phyloP scores from a whole-genome alignment of 805 yeast species.

The Henningerozyma blattae region DNA sequence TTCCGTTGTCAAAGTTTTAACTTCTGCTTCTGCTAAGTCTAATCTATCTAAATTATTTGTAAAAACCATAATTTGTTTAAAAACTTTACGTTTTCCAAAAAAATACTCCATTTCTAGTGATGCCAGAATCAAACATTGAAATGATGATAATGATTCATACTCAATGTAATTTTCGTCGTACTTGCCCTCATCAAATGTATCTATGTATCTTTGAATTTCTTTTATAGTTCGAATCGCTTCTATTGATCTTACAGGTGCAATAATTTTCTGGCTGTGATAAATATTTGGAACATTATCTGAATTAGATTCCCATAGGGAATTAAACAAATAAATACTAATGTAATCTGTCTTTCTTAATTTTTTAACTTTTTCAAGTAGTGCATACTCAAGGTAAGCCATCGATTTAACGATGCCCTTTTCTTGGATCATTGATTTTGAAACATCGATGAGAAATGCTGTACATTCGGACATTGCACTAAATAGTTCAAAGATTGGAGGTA shows the following conservation, averaged over 20 bases:
- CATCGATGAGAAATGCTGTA: constrained; percentile 19
- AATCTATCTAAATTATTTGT: constrained; percentile 17
- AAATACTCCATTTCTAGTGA: constrained; percentile 14
- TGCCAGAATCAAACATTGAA: constrained; percentile 14
- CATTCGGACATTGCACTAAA: constrained; percentile 12
- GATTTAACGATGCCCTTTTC: constrained; percentile 8
- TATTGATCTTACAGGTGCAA: constrained; percentile 14
- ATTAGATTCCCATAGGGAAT: constrained; percentile 9
- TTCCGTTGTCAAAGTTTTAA: constrained; percentile 13
- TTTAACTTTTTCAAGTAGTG: constrained; percentile 17
- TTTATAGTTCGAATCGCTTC: constrained; percentile 4
- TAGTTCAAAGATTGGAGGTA: too few species aligned
- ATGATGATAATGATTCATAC: constrained; percentile 5
- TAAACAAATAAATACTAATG: constrained; percentile 13
- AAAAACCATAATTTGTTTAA: constrained; percentile 16
- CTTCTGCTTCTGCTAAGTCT: constrained; percentile 15
- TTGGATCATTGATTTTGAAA: constrained; percentile 11
- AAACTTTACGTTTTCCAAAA: constrained; percentile 14
- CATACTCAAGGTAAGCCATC: constrained; percentile 17
- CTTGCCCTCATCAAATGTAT: neutral
- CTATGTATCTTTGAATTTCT: constrained; percentile 4
- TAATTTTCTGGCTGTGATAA: constrained; percentile 8
- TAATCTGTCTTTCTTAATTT: constrained; percentile 22
- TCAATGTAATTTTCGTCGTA: neutral
- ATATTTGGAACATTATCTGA: constrained; percentile 13